Evolutionary conservation across 2,329 filamentous ascomycete genomes (phyloP), one percentile per base, ranked within the genome.

Genomic region (Arthrinium puccinioides): DNA sequence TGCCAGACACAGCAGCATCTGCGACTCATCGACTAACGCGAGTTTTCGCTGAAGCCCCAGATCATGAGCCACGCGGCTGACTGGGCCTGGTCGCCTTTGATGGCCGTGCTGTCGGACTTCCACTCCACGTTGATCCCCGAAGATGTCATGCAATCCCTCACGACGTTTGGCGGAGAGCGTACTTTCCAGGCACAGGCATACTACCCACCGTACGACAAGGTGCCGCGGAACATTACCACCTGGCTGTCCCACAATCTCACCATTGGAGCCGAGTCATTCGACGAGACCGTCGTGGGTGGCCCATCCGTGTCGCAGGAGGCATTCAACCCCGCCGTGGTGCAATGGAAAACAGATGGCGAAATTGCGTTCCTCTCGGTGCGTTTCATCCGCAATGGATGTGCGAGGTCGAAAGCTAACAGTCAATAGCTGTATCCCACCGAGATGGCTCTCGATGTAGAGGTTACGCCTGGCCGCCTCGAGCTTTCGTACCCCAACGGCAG

Each of bases 301-400:
- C 69, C 71, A 5, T 62, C 66, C 2, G 63, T 63, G 35, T 72
- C 70, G 29, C 65, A 66, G 5, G 61, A 53, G 6, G 66, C 70
- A 0, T 82, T 77, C 53, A 79, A 72, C 40, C 77, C 77, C 0
- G 71, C 72, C 0, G 69, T 81, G 6, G 64, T 75, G 0, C 77
- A 82, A 47, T 82, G 77, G 78, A 51, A 61, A 13, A 63, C 62
- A 5, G 63, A 60, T 5, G 46, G 49, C 15, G 61, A 63, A 33
- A 53, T 61, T 15, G 53, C 53, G 7, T 60, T 58, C 35, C 50
- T 56, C 30, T 57, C 49, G 24, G 47, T 56, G 44, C 29, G 42
- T 38, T n/a, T 19, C 20, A 36, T 19, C 32, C 11, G n/a, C n/a
- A n/a, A n/a, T n/a, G n/a, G n/a, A n/a, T n/a, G n/a, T n/a, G n/a